Percentiles rank a stretch among this genome's conserved stretches.
phyloP scores from a whole-genome alignment of 176 grass and related monocot species.

The Carex pumila region DNA sequence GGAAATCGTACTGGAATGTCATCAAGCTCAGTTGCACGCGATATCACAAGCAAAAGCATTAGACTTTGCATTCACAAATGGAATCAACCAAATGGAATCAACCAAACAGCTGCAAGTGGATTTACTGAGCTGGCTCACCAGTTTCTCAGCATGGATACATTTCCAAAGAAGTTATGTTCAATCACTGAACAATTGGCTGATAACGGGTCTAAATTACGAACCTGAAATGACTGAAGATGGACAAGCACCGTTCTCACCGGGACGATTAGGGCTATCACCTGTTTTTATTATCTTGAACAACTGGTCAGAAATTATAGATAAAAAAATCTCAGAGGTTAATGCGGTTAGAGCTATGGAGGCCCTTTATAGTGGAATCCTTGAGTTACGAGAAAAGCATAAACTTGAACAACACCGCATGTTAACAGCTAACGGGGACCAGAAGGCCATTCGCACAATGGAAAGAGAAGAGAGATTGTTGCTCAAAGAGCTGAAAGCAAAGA shows the following conservation, averaged over 20 bases:
- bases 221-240: slow-evolving; percentile 67
- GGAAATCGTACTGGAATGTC: slow-evolving; percentile 61
- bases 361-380: slow-evolving; percentile 35
- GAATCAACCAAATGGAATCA: slow-evolving; percentile 34
- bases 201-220: slow-evolving; percentile 47
- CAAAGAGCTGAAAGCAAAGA: slow-evolving; percentile 30
- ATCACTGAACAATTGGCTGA: slow-evolving; percentile 65
- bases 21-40: slow-evolving; percentile 49
- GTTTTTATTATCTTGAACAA: slow-evolving; percentile 55
- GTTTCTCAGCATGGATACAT: slow-evolving; percentile 52
- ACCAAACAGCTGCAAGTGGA: slow-evolving; percentile 41
- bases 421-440: slow-evolving; percentile 39
- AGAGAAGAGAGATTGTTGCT: slow-evolving; percentile 33
- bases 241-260: slow-evolving; percentile 51
- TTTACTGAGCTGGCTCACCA: slow-evolving; percentile 32
- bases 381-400: slow-evolving; percentile 43
- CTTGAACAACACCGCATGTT: slow-evolving; percentile 33
- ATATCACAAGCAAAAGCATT: slow-evolving; percentile 40
- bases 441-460: slow-evolving; percentile 38
- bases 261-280: slow-evolving; percentile 55
- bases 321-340: slow-evolving; percentile 33
- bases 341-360: slow-evolving; percentile 28
- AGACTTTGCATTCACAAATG: slow-evolving; percentile 24
- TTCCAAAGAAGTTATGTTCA: slow-evolving; percentile 42
- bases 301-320: slow-evolving; percentile 41